A percentile compares a stretch with the other conserved stretches of the same genome.
phyloP scores from a whole-genome alignment of 2,329 filamentous ascomycete species.

The Didymella pomorum region DNA sequence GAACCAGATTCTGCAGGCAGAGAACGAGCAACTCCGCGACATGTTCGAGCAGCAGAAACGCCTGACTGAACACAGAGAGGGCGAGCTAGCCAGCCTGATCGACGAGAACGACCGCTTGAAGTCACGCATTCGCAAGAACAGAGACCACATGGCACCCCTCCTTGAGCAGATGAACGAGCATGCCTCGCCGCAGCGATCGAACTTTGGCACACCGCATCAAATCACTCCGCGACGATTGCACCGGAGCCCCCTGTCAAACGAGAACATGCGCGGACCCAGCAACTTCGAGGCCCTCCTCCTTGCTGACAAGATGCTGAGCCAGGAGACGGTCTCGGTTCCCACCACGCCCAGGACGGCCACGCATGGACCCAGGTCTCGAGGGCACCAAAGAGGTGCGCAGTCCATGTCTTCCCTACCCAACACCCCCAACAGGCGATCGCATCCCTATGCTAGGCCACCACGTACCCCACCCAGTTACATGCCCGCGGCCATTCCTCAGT shows the following conservation, averaged over 20 bases:
- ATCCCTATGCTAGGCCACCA: constrained; percentile 65
- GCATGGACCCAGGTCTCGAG: constrained; percentile 59
- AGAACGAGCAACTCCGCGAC: constrained; percentile 69
- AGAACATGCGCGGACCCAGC: constrained; percentile 61
- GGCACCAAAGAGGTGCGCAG: constrained; percentile 78
- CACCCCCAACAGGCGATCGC: constrained; percentile 70
- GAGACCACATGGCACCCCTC: constrained; percentile 77
- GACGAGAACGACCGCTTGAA: constrained; percentile 82
- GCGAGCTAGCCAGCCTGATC: constrained; percentile 71
- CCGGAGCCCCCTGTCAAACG: constrained; percentile 56
- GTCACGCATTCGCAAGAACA: constrained; percentile 85
- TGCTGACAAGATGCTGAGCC: constrained; percentile 77
- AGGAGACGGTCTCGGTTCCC: constrained; percentile 77
- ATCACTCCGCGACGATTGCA: constrained; percentile 51
- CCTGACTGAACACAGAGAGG: constrained; percentile 78
- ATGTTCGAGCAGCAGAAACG: constrained; percentile 78
- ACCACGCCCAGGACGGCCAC: constrained; percentile 69
- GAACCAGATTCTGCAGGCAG: constrained; percentile 71
- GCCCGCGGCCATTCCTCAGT: constrained; percentile 46
- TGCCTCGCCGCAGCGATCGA: constrained; percentile 66
- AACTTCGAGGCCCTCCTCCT: constrained; percentile 79
- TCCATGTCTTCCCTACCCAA: constrained; percentile 85
- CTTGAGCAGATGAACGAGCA: constrained; percentile 63
- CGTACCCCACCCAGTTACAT: constrained; percentile 52
- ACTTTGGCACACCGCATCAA: constrained; percentile 63